Base-by-base conservation (phyloP, 805 yeast genomes). In the Teunomyces barrocoloradensis region DNA sequence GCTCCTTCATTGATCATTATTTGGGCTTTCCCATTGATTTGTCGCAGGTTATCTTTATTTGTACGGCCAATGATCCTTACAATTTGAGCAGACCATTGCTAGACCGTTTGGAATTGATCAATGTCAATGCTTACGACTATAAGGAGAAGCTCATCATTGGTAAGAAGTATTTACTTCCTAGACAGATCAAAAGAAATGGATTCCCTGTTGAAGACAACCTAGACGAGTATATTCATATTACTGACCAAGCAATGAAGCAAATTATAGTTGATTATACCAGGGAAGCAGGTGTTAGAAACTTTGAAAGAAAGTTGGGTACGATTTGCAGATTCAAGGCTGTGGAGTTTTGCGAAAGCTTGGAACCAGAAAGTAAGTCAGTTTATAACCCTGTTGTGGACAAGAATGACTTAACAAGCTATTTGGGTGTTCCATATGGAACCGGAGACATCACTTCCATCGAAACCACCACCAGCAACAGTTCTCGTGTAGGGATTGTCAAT, bases 271-370 rank as follows among this genome's bases (percentile, higher is more conserved):
- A 77, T 52, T 89, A 89, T 60, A 86, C 96, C 0, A 73, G 91
- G 45, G 97, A 89, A 63, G 81, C 96, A 0, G 97, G 97, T 3
- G 95, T 89, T 15, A 77, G 97, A 55, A 82, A 79, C 49, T 72
- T 90, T 50, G 96, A 89, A 58, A 74, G 96, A 38, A 75, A 77
- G 47, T 71, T 90, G 45, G 90, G 90, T 0, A 75, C 88, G 0
- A 74, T 90, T 25, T 89, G 96, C 57, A 77, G 97, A 44, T 84
- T 80, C 50, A 87, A 87, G 58, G 95, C 96, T 0, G 89, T 88
- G 39, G 90, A 86, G 59, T 80, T 70, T 56, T 69, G 82, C 28
- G 66, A 66, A 33, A 51, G 54, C 3, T 53, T 65, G 39, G 58
- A 49, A 2, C 55, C 55, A 6, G 43, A 58, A 0, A 55, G 57